Evolutionary conservation across 345 rosid species (phyloP).

Genomic region (Sonneratia caseolaris): DNA sequence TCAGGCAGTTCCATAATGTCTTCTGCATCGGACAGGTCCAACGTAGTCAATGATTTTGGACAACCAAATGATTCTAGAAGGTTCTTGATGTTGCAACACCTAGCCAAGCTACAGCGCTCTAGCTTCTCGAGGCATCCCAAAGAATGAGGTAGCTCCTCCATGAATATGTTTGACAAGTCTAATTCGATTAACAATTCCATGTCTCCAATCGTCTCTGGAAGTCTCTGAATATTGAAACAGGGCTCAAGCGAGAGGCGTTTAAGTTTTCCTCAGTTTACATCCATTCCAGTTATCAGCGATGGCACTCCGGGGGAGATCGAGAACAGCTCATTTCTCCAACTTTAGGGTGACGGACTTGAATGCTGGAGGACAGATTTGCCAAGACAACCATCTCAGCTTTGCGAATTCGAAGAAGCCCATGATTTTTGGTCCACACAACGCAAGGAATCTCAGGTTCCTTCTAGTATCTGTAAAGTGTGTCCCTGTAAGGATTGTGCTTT

Average conservation of each 20-base stretch:
- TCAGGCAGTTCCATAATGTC: no score
- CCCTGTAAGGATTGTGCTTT: no score
- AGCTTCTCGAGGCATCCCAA: no score
- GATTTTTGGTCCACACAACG: neutral
- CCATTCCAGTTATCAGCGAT: neutral
- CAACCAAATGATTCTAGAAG: no score
- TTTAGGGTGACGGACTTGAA: neutral
- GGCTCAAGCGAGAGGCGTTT: rapidly evolving
- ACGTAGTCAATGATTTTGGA: no score
- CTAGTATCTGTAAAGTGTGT: neutral
- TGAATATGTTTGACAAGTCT: no score
- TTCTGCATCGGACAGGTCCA: neutral
- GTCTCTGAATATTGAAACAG: neutral
- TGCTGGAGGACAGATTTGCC: rapidly evolving
- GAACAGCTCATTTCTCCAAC: neutral
- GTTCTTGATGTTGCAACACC: no score
- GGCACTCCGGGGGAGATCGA: neutral
- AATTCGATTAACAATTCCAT: neutral
- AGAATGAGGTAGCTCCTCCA: no score
- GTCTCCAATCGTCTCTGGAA: neutral
- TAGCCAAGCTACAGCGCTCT: no score
- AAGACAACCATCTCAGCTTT: neutral
- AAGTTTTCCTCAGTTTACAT: neutral
- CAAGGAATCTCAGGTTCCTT: conserved; percentile 5
- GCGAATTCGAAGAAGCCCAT: neutral